phyloP scores from a whole-genome alignment of 2,329 filamentous ascomycete genomes.

The Exutisphaerella laricina region DNA sequence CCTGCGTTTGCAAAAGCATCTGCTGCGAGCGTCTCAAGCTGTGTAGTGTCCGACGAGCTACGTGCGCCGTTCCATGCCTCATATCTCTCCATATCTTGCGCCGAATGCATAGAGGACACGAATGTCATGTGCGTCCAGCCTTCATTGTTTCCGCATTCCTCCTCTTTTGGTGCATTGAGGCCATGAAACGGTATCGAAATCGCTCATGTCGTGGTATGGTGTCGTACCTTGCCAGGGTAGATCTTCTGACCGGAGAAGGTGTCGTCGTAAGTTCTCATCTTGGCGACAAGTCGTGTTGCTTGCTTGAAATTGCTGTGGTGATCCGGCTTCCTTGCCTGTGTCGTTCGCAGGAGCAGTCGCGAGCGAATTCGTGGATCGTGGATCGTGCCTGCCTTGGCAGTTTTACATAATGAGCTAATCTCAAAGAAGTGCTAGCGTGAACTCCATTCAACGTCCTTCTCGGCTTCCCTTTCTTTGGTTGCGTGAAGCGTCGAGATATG shows the following conservation, averaged over 20 bases:
- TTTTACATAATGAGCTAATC: too few species aligned
- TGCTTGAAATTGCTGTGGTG: conserved; percentile 5
- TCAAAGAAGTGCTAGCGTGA: too few species aligned
- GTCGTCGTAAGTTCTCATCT: conserved; percentile 73
- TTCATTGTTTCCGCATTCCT: not conserved
- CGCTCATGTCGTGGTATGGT: not conserved
- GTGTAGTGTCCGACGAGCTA: conserved; percentile 8
- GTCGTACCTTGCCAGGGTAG: conserved; percentile 68
- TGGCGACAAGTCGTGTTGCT: conserved; percentile 38
- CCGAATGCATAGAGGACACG: not conserved
- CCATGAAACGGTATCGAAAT: conserved; percentile 4
- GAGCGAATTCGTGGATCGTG: not conserved
- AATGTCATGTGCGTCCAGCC: not conserved
- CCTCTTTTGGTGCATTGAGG: conserved; percentile 7
- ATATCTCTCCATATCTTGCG: conserved; percentile 2
- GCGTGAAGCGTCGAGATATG: too few species aligned
- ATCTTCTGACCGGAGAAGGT: conserved; percentile 72
- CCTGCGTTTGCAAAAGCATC: conserved; percentile 17
- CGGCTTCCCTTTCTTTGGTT: too few species aligned
- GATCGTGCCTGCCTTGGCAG: too few species aligned
- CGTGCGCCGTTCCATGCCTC: conserved; percentile 2
- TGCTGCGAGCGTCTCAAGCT: conserved; percentile 19
- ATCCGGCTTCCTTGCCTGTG: not conserved
- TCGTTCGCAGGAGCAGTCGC: not conserved
- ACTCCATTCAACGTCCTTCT: too few species aligned